phyloP scores from a whole-genome alignment of 106 monocot genomes.

The Dioscorea dumetorum region DNA sequence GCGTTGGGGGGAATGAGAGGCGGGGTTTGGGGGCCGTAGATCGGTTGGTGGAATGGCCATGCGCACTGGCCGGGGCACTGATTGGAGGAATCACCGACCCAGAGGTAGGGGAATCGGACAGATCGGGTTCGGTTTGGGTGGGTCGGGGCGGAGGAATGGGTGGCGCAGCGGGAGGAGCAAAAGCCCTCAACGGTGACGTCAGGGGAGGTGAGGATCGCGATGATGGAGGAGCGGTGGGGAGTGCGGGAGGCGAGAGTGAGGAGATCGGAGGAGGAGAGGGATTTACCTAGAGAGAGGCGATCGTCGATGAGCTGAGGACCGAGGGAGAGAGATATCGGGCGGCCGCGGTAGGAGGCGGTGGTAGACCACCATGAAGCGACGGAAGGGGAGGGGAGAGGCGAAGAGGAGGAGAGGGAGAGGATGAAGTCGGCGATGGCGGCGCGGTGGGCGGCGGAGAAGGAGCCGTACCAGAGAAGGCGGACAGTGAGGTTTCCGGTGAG shows the following conservation, averaged over 20 bases:
- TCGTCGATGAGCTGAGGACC: background rate
- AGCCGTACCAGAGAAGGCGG: constrained; percentile 69
- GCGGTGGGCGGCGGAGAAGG: constrained; percentile 54
- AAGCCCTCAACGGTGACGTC: constrained; percentile 46
- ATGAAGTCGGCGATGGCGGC: constrained; percentile 59
- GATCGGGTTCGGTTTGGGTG: too few relatives aligned
- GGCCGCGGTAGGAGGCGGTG: constrained; percentile 16
- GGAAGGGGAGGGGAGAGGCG: constrained; percentile 15
- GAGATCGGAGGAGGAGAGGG: background rate
- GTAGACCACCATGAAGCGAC: constrained; percentile 51
- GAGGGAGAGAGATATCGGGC: constrained; percentile 18
- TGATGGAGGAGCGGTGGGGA: constrained; percentile 15
- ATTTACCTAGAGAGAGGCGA: background rate
- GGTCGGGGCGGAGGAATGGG: constrained; percentile 10
- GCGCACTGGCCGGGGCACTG: background rate
- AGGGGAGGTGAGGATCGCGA: constrained; percentile 27
- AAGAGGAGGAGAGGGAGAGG: constrained; percentile 29
- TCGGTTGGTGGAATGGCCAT: background rate
- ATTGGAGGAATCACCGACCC: constrained; percentile 18
- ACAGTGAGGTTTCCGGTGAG: constrained; percentile 49
- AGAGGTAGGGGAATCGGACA: constrained; percentile 9
- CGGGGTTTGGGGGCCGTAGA: constrained; percentile 15
- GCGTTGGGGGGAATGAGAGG: constrained; percentile 8
- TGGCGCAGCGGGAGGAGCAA: constrained; percentile 35
- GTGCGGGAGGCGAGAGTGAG: constrained; percentile 13